Conservation (phyloP, 306 rosid genomes). For the Lithocarpus polystachyus region DNA sequence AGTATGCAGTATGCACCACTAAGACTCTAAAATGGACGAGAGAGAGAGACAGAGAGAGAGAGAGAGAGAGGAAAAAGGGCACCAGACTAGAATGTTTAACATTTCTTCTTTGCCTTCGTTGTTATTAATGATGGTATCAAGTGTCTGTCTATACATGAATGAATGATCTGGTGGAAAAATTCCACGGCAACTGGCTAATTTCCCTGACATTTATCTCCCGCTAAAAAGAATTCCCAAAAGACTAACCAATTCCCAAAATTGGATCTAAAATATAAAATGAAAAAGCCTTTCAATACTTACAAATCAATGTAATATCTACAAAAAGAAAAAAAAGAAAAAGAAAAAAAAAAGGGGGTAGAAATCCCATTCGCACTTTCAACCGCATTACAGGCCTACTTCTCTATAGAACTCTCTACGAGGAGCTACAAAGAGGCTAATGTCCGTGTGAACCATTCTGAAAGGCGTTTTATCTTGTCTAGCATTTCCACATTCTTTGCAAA, state of each 20-base stretch:
- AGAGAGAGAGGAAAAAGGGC: background rate
- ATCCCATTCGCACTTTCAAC: constrained; percentile 31
- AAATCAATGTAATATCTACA: constrained; percentile 43
- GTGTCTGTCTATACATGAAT: constrained; percentile 62
- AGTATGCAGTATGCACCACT: background rate
- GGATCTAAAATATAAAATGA: constrained; percentile 13
- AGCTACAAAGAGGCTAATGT: constrained; percentile 54
- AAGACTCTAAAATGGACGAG: no score
- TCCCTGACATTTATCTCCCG: constrained; percentile 32
- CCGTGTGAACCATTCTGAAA: constrained; percentile 82
- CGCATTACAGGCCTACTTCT: constrained; percentile 31
- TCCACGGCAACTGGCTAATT: constrained; percentile 44
- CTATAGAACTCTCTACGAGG: constrained; percentile 11
- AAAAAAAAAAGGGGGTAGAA: background rate
- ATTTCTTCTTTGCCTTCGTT: constrained; percentile 17
- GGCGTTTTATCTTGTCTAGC: constrained; percentile 49
- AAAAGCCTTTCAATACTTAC: background rate
- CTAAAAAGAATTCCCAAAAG: constrained; percentile 22
- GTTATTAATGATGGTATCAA: constrained; percentile 33
- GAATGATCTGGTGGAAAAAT: constrained; percentile 53
- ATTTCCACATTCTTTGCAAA: constrained; percentile 58
- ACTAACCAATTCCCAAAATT: constrained; percentile 21
- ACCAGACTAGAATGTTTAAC: background rate
- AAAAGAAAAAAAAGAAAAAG: background rate
- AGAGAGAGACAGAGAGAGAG: background rate